phyloP scores from a whole-genome alignment of 139 green algal species.

The Micromonas pusilla region DNA sequence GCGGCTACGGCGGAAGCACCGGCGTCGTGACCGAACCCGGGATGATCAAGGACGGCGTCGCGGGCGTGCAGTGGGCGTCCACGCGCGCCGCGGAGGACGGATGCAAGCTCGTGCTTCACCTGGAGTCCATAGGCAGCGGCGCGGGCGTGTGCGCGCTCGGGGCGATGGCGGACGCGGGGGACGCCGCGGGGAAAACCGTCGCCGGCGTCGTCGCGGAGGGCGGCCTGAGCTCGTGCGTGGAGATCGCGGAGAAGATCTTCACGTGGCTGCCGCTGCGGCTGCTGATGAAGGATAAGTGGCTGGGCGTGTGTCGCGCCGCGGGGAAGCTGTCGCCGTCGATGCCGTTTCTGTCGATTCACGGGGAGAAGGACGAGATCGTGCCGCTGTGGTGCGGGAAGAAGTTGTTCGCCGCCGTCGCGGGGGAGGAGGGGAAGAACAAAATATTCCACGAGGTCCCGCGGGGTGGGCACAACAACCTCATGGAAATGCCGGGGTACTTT shows the following conservation, averaged over 20 bases:
- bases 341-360: conserved; percentile 1
- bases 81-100: background rate
- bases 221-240: conserved; percentile 10
- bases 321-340: background rate
- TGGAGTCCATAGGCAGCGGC: conserved; percentile 2
- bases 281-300: conserved; percentile 11
- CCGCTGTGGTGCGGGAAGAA: background rate
- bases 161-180: background rate
- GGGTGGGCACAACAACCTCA: conserved; percentile 9
- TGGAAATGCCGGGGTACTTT: background rate
- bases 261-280: conserved; percentile 1
- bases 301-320: background rate
- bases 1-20: conserved; percentile 23
- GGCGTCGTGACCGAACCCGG: conserved; percentile 9
- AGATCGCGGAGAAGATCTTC: conserved; percentile 14
- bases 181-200: background rate
- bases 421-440: background rate
- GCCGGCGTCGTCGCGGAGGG: conserved; percentile 8
- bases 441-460: background rate
- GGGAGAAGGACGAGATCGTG: background rate
- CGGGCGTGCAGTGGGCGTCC: background rate
- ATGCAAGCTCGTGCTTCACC: background rate
- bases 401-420: background rate
- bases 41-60: conserved; percentile 11
- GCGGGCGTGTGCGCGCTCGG: conserved; percentile 3